Base-by-base conservation (phyloP, 495 filamentous ascomycete species). In the Penicillium pulvis region DNA sequence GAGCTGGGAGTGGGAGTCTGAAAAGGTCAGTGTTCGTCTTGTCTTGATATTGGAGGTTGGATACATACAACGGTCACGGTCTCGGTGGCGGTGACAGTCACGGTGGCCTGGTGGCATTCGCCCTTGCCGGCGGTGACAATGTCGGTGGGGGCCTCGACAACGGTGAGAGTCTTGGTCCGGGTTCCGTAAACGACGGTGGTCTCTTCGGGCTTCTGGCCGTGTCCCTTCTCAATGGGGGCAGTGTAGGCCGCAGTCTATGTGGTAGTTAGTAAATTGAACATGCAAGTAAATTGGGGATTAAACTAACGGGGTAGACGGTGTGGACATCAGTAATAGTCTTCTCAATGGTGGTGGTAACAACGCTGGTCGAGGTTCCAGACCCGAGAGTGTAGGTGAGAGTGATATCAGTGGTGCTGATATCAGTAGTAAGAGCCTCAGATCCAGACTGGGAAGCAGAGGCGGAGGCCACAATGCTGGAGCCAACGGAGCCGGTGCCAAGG, bases 371-470 rank as follows among this genome's bases (percentile, higher is more conserved):
- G 16, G 80, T 71, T 52, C 83, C 84, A 47, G 74, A 65, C 51
- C 79, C 80, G 42, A 81, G 81, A 23, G 79, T 85, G 81, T 86
- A 94, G 31, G 79, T 82, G 17, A 88, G 64, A 55, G 76, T 81
- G 53, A 82, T 20, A 43, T 46, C 51, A 17, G 55, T 20, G 19
- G 54, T 56, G 10, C 45, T 50, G 45, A 24, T 6, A 17, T 49
- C 46, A 19, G 54, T 46, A 16, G 44, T 41, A 1, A 19, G 17
- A 23, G 26, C 71, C 12, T 17, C 43, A 52, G 61, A 53, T n/a
- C 24, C 46, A 44, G 39, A 41, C 39, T 41, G 39, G 16, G 39
- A 41, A 8, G 39, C 36, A 30, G 65, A 36, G 33, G 14, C 36
- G 33, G 42, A 36, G 33, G 61, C 52, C 24, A 56, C 59, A 36